Evolutionary conservation across 805 yeast species (phyloP).

Genomic region (Metschnikowia borealis): DNA sequence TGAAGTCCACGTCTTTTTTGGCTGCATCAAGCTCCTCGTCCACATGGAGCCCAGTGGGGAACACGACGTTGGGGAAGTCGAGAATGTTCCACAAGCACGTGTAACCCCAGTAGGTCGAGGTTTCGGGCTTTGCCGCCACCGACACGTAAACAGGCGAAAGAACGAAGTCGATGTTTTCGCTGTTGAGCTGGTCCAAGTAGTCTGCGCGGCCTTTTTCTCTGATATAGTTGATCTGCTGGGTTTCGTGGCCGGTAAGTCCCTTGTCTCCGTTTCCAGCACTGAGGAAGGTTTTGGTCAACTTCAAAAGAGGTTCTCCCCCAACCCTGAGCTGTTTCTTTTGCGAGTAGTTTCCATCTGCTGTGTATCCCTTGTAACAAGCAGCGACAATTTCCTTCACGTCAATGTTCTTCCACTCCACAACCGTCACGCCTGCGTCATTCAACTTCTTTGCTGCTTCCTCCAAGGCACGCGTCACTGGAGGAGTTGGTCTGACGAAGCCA

Average conservation of each 20-base stretch:
- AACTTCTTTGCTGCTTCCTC: constrained; percentile 11
- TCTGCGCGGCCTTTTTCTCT: constrained; percentile 13
- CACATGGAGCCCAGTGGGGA: constrained; percentile 19
- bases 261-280: constrained; percentile 17
- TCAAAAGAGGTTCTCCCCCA: constrained; percentile 15
- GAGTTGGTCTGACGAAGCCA: constrained; percentile 19
- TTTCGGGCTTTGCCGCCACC: constrained; percentile 18
- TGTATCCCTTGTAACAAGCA: constrained; percentile 17
- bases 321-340: constrained; percentile 12
- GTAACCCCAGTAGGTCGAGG: constrained; percentile 19
- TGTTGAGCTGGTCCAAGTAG: constrained; percentile 14
- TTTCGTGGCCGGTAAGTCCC: constrained; percentile 17
- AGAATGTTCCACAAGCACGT: constrained; percentile 19
- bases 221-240: constrained; percentile 10
- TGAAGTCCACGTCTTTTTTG: constrained; percentile 12
- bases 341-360: constrained; percentile 14
- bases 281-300: constrained; percentile 11
- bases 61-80: constrained; percentile 19
- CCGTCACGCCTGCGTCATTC: constrained; percentile 14
- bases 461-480: constrained; percentile 17
- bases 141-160: constrained; percentile 18
- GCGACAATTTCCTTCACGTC: constrained; percentile 12
- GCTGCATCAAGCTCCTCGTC: constrained; percentile 14
- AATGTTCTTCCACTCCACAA: constrained; percentile 16
- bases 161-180: constrained; percentile 12